These are phyloP conservation scores for Colletotrichum eremochloae DNA, from an alignment of 2,329 filamentous ascomycete species.

Conservation along the genomic window DNA sequence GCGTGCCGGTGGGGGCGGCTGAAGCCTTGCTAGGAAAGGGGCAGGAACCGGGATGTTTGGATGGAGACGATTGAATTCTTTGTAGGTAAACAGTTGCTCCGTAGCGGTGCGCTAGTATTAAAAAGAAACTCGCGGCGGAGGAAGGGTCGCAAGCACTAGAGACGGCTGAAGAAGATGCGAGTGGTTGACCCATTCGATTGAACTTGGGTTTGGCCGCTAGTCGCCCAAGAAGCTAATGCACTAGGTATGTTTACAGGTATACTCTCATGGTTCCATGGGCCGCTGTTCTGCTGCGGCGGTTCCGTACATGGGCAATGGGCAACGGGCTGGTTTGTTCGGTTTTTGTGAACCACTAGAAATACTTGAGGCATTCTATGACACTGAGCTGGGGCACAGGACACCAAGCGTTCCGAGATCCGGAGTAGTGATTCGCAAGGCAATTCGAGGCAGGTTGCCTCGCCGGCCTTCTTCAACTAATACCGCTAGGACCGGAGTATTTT, in stretches of 20 bases:
- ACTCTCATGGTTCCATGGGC: background rate
- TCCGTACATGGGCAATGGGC: background rate
- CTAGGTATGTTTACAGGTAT: too few relatives aligned
- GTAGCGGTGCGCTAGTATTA: slow-evolving; percentile 29
- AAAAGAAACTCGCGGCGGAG: slow-evolving; percentile 35
- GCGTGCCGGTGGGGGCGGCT: slow-evolving; percentile 35
- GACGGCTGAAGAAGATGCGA: background rate
- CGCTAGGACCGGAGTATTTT: background rate
- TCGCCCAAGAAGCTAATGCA: slow-evolving; percentile 3
- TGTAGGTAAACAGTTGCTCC: slow-evolving; percentile 33
- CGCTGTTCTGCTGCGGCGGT: slow-evolving; percentile 3
- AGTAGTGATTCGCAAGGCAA: background rate
- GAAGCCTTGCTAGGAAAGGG: slow-evolving; percentile 8
- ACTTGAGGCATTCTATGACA: slow-evolving; percentile 1
- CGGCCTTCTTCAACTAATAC: background rate
- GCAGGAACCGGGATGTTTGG: slow-evolving; percentile 5
- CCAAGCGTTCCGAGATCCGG: background rate
- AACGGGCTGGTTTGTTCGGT: background rate
- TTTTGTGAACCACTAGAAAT: background rate
- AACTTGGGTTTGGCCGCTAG: slow-evolving; percentile 1
- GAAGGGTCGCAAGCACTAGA: slow-evolving; percentile 13
- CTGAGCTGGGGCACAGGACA: background rate
- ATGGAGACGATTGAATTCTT: slow-evolving; percentile 34
- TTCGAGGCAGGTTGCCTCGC: slow-evolving; percentile 2
- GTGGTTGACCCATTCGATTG: slow-evolving; percentile 7